Evolutionary conservation across 768 basidiomycete species (phyloP).

Genomic region (Hebeloma cylindrosporum): DNA sequence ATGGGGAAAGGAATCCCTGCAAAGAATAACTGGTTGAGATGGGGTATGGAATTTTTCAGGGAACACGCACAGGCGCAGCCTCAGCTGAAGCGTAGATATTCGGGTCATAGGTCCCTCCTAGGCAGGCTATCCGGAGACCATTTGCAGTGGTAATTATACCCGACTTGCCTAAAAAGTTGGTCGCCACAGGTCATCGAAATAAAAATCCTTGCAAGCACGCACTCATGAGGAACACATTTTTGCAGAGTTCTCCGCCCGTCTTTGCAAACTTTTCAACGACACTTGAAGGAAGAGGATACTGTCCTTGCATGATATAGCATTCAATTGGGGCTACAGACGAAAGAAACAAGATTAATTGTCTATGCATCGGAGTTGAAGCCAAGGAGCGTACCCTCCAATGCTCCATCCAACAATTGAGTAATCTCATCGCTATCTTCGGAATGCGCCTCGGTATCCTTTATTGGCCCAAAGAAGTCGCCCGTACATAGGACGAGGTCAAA

Average conservation of each 20-base stretch:
- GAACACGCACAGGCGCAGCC: conserved; percentile 56
- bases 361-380: conserved; percentile 8
- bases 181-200: conserved; percentile 7
- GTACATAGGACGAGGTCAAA: conserved; percentile 82
- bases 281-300: conserved; percentile 65
- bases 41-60: not conserved
- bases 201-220: conserved; percentile 28
- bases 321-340: conserved; percentile 68
- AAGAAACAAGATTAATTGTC: conserved; percentile 9
- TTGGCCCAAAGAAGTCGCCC: conserved; percentile 83
- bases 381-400: conserved; percentile 54
- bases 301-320: conserved; percentile 92
- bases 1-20: conserved; percentile 76
- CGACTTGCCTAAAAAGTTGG: conserved; percentile 66
- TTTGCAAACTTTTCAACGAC: conserved; percentile 76
- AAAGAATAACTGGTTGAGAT: conserved; percentile 2
- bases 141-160: conserved; percentile 76
- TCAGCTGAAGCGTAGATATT: conserved; percentile 59
- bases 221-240: conserved; percentile 87
- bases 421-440: conserved; percentile 33
- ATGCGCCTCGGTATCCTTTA: conserved; percentile 33
- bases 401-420: conserved; percentile 60
- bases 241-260: conserved; percentile 76
- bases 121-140: conserved; percentile 81
- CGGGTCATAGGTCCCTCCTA: conserved; percentile 75